A percentile compares a stretch with the other conserved stretches of the same genome.
Evolutionary conservation across 257 asterid genomes (phyloP).

Genomic region (Cruciata laevipes): DNA sequence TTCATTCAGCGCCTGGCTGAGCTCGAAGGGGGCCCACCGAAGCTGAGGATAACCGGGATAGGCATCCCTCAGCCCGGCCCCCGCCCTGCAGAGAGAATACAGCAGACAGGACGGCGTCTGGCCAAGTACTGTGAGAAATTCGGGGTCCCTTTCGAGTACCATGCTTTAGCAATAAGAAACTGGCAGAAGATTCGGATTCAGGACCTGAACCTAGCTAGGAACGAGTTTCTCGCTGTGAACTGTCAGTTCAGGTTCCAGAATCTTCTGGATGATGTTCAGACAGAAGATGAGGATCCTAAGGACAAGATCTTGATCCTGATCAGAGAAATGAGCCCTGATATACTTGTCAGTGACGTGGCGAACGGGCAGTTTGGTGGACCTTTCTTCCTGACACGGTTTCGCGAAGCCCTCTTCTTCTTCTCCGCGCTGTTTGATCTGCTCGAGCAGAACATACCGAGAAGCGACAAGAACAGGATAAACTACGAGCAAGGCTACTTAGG

Average conservation of each 20-base stretch:
- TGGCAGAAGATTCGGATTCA: conserved; percentile 21
- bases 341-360: conserved; percentile 3
- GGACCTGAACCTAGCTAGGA: conserved; percentile 16
- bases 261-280: conserved; percentile 13
- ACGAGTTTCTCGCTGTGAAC: conserved; percentile 21
- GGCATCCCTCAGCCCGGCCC: conserved; percentile 20
- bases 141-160: conserved; percentile 16
- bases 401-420: conserved; percentile 17
- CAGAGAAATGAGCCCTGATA: conserved; percentile 19
- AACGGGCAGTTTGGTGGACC: conserved; percentile 15
- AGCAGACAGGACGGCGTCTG: conserved; percentile 19
- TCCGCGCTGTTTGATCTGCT: conserved; percentile 16
- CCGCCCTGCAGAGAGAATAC: conserved; percentile 16
- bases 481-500: conserved; percentile 9
- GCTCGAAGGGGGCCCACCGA: conserved; percentile 18
- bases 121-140: conserved; percentile 22
- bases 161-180: conserved; percentile 9
- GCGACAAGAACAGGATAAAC: conserved; percentile 6
- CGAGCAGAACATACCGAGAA: conserved; percentile 6
- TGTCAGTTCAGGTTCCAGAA: conserved; percentile 11
- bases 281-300: conserved; percentile 13
- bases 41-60: conserved; percentile 20
- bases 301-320: conserved; percentile 17
- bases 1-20: conserved; percentile 14
- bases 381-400: conserved; percentile 17